Evolutionary conservation across 306 rosid species (phyloP).

Genomic region (Medicago lupulina): DNA sequence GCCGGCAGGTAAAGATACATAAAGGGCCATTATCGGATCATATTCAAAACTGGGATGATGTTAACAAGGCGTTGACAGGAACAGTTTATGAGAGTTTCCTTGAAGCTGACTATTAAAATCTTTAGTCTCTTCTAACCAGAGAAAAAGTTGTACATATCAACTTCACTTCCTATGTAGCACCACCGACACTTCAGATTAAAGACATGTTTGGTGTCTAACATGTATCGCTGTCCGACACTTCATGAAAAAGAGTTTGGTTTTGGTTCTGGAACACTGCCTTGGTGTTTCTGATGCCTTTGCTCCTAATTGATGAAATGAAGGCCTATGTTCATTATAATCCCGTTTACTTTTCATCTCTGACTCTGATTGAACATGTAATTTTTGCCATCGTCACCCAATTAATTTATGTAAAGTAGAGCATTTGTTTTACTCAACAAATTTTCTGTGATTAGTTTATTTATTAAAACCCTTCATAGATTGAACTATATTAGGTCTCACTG

Average conservation of each 20-base stretch:
- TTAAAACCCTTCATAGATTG: not conserved
- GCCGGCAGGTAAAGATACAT: slow-evolving; percentile 89
- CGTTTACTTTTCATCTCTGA: not conserved
- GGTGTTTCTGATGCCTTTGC: slow-evolving; percentile 37
- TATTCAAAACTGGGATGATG: slow-evolving; percentile 86
- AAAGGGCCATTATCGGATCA: slow-evolving; percentile 73
- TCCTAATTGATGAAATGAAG: slow-evolving; percentile 43
- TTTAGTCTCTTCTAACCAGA: slow-evolving; percentile 45
- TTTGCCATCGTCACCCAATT: slow-evolving; percentile 47
- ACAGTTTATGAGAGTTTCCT: slow-evolving; percentile 79
- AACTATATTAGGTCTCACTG: not conserved
- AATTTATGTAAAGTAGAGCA: slow-evolving; percentile 34
- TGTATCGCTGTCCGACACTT: not conserved
- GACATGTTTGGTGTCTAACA: not conserved
- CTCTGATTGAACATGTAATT: slow-evolving; percentile 49
- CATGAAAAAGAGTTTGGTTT: slow-evolving; percentile 22
- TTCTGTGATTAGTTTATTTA: not conserved
- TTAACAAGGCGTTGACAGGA: slow-evolving; percentile 66
- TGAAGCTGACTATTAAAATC: slow-evolving; percentile 61
- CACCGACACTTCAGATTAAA: not conserved
- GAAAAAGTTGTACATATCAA: slow-evolving; percentile 59
- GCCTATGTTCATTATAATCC: slow-evolving; percentile 11
- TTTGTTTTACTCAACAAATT: not conserved
- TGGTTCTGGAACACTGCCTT: slow-evolving; percentile 38
- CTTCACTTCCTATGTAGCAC: slow-evolving; percentile 32